Conservation (phyloP, 352 stramenopile species). For the Phytopythium kandeliae region DNA sequence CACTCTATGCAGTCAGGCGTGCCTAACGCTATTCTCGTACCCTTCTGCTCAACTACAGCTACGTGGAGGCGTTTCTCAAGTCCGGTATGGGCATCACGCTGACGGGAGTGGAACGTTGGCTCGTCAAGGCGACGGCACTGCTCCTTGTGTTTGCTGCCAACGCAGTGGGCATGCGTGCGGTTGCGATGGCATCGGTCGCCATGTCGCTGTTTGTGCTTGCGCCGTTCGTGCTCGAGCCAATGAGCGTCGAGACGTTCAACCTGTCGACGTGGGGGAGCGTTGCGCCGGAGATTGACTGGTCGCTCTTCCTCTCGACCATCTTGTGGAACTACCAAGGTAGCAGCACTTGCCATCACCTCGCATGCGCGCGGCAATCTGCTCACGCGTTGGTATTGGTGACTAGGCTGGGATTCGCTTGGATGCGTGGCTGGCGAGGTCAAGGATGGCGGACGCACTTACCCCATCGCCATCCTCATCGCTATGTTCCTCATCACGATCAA, state of each 20-base stretch:
- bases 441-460: slow-evolving; percentile 70
- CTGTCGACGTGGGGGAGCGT: slow-evolving; percentile 64
- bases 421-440: slow-evolving; percentile 85
- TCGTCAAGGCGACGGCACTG: slow-evolving; percentile 65
- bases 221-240: slow-evolving; percentile 70
- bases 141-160: slow-evolving; percentile 71
- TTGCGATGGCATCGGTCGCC: slow-evolving; percentile 64
- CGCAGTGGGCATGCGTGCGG: slow-evolving; percentile 67
- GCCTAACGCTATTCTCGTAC: background rate
- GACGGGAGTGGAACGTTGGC: slow-evolving; percentile 48
- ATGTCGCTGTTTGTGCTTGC: slow-evolving; percentile 83
- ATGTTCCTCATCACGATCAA: slow-evolving; percentile 83
- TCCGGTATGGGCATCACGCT: slow-evolving; percentile 53
- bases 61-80: slow-evolving; percentile 69
- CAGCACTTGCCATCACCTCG: background rate
- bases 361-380: background rate
- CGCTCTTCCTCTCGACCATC: slow-evolving; percentile 81
- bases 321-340: slow-evolving; percentile 84
- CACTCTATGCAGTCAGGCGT: too few relatives aligned
- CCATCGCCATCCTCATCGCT: slow-evolving; percentile 78
- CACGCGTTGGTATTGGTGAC: background rate
- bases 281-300: slow-evolving; percentile 72
- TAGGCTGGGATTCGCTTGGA: slow-evolving; percentile 76
- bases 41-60: slow-evolving; percentile 21
- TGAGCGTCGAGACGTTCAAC: slow-evolving; percentile 72